phyloP scores from a whole-genome alignment of 2,329 filamentous ascomycete genomes.

The Pestalotiopsis sp. region DNA sequence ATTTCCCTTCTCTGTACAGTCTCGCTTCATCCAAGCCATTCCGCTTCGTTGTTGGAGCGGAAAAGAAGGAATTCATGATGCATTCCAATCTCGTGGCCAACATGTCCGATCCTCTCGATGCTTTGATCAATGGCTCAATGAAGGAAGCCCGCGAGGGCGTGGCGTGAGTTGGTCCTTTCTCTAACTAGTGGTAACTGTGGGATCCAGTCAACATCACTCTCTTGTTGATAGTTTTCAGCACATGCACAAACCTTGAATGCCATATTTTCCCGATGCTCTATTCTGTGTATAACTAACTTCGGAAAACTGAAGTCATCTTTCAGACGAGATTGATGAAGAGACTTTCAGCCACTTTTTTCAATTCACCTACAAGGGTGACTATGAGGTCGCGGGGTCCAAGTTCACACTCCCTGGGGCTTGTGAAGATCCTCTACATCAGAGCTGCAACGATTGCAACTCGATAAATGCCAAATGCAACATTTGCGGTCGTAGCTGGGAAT shows the following conservation, averaged over 20 bases:
- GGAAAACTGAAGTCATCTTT: too few species aligned
- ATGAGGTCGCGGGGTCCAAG: constrained; percentile 30
- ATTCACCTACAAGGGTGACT: constrained; percentile 52
- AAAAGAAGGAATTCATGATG: constrained; percentile 47
- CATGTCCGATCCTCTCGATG: constrained; percentile 44
- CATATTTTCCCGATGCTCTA: too few species aligned
- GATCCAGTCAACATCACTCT: too few species aligned
- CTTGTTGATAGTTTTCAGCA: too few species aligned
- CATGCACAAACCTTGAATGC: too few species aligned
- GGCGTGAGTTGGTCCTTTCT: not conserved
- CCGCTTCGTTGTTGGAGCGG: constrained; percentile 47
- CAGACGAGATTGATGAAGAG: constrained; percentile 40
- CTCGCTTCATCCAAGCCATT: constrained; percentile 36
- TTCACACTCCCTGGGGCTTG: not conserved
- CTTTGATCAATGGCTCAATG: constrained; percentile 48
- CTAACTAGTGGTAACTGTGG: too few species aligned
- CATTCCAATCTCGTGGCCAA: constrained; percentile 45
- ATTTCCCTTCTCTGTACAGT: too few species aligned
- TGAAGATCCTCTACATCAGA: not conserved
- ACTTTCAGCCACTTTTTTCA: constrained; percentile 52
- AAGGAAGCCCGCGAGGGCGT: constrained; percentile 45
- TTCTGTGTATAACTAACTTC: too few species aligned
- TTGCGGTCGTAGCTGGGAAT: too few species aligned
- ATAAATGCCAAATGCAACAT: too few species aligned
- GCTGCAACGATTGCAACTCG: not conserved